Evolutionary conservation across 106 monocot genomes (phyloP).

Genomic region (Dendrobium huoshanense): DNA sequence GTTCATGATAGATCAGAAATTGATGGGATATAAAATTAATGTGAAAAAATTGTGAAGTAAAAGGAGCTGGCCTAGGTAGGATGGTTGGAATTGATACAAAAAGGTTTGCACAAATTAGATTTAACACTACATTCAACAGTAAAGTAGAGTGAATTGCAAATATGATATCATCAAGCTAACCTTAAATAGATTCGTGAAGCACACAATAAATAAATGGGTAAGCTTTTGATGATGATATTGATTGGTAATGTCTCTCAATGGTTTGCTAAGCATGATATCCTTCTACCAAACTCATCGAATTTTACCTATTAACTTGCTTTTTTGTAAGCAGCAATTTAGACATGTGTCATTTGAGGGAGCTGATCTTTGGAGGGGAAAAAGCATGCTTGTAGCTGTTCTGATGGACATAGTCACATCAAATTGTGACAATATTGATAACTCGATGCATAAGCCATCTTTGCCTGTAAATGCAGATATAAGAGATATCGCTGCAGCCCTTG

Average conservation of each 20-base stretch:
- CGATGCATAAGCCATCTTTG: constrained; percentile 49
- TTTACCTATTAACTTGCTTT: background rate
- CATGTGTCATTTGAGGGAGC: constrained; percentile 47
- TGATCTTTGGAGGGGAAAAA: constrained; percentile 60
- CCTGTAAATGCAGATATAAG: constrained; percentile 72
- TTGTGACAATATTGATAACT: constrained; percentile 58
- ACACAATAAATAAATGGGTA: background rate
- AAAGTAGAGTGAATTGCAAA: background rate
- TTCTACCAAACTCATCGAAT: background rate
- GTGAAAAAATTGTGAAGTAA: too few species aligned
- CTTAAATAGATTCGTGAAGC: background rate
- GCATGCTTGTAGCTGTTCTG: constrained; percentile 97
- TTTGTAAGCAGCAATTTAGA: constrained; percentile 46
- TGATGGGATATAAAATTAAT: too few species aligned
- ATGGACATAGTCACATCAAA: constrained; percentile 94
- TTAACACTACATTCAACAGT: too few species aligned
- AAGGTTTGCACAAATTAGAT: too few species aligned
- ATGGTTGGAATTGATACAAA: too few species aligned
- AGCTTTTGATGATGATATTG: background rate
- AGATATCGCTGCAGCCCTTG: constrained; percentile 79
- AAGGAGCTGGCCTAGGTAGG: too few species aligned
- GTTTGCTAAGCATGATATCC: background rate
- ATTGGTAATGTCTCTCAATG: background rate
- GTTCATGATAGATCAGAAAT: too few species aligned
- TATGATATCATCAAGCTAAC: background rate